These are phyloP conservation scores for Themeda triandra DNA, from an alignment of 176 grass and related monocot genomes.

Conservation along the genomic window DNA sequence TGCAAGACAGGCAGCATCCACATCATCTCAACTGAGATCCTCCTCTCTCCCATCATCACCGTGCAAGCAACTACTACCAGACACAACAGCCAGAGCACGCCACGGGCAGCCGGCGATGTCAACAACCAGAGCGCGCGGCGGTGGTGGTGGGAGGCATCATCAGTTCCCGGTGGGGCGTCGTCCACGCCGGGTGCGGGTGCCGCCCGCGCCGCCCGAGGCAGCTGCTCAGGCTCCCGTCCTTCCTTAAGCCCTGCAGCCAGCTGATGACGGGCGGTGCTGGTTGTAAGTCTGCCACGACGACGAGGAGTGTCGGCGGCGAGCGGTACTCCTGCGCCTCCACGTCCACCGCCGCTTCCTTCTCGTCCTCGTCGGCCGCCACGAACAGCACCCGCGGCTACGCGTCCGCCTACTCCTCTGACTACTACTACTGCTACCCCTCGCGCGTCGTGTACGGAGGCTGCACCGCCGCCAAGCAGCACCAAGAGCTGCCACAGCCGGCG, in stretches of 20 bases:
- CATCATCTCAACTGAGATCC: no score
- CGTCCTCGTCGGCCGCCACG: slow-evolving; percentile 25
- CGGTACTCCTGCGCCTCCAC: not conserved
- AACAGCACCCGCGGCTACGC: slow-evolving; percentile 25
- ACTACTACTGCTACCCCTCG: not conserved
- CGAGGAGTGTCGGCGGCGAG: not conserved
- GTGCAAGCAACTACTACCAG: slow-evolving; percentile 6
- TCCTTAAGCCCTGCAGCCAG: slow-evolving; percentile 27
- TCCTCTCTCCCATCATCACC: no score
- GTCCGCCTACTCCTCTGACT: slow-evolving; percentile 16
- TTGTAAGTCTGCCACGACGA: not conserved
- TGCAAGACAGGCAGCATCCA: no score
- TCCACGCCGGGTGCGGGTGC: slow-evolving; percentile 47
- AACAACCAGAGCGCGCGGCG: not conserved
- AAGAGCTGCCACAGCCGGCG: not conserved
- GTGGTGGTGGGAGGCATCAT: not conserved
- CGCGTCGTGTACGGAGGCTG: not conserved
- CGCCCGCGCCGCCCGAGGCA: slow-evolving; percentile 28
- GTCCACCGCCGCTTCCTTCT: slow-evolving; percentile 20
- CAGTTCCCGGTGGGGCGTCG: slow-evolving; percentile 42
- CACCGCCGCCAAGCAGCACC: not conserved
- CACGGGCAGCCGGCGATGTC: not conserved
- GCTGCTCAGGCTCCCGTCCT: slow-evolving; percentile 42
- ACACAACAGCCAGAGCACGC: not conserved
- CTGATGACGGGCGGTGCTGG: not conserved